phyloP scores from a whole-genome alignment of 2,329 filamentous ascomycete genomes.

The Rutstroemia sp. region DNA sequence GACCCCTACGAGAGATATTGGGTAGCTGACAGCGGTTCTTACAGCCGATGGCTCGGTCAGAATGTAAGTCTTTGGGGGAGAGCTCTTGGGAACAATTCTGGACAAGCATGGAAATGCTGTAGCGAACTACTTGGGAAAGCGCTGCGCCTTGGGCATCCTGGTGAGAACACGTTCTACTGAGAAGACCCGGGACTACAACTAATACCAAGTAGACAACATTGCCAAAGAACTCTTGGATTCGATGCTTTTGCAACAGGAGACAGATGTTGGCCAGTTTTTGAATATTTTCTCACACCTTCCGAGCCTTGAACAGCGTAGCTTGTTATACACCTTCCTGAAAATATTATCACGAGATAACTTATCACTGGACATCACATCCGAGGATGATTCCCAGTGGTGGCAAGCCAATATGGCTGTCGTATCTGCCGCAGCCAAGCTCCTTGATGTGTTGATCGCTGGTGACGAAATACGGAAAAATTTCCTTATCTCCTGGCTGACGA shows the following conservation, averaged over 20 bases:
- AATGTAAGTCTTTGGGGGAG: constrained; percentile 26
- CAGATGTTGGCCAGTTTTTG: constrained; percentile 16
- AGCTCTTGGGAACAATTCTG: constrained; percentile 13
- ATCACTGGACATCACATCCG: constrained; percentile 17
- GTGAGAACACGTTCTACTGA: constrained; percentile 12
- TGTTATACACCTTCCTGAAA: constrained; percentile 23
- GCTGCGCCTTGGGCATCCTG: constrained; percentile 27
- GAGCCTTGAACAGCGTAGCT: constrained; percentile 26
- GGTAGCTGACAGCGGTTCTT: constrained; percentile 26
- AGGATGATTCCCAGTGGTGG: constrained; percentile 28
- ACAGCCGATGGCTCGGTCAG: constrained; percentile 26
- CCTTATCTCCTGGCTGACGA: constrained; percentile 58
- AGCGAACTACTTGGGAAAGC: constrained; percentile 26
- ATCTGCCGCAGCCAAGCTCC: constrained; percentile 50
- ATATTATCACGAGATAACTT: constrained; percentile 23
- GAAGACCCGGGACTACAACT: constrained; percentile 1
- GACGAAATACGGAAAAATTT: constrained; percentile 43
- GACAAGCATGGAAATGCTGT: constrained; percentile 22
- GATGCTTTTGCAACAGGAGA: constrained; percentile 17
- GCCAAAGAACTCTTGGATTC: constrained; percentile 20
- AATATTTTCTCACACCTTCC: constrained; percentile 22
- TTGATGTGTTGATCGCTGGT: constrained; percentile 42
- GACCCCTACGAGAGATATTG: constrained; percentile 23
- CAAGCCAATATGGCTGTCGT: constrained; percentile 33
- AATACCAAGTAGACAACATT: constrained; percentile 20